These are phyloP conservation scores for Speleostelium caveatum DNA, from an alignment of 78 protist genomes.

Conservation along the genomic window DNA sequence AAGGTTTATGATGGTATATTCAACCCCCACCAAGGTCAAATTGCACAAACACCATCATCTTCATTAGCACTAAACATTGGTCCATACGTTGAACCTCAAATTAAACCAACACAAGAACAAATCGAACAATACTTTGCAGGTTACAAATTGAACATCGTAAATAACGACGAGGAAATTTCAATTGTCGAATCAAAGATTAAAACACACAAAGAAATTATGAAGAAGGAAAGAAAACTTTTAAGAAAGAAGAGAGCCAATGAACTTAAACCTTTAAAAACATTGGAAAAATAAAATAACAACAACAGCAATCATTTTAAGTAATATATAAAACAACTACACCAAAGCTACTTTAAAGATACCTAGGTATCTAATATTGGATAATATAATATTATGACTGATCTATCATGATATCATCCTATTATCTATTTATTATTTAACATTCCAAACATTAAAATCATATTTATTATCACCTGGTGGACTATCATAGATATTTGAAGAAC, in stretches of 20 bases:
- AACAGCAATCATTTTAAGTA: too few species aligned
- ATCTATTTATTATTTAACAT: background rate
- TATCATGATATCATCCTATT: background rate
- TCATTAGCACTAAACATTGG: constrained; percentile 31
- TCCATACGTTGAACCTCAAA: constrained; percentile 2
- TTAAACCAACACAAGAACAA: constrained; percentile 21
- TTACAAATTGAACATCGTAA: constrained; percentile 27
- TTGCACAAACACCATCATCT: constrained; percentile 35
- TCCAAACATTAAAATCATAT: background rate
- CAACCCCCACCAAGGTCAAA: constrained; percentile 76
- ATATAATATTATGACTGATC: too few species aligned
- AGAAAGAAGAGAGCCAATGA: constrained; percentile 59
- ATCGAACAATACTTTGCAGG: constrained; percentile 58
- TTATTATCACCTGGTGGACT: constrained; percentile 11
- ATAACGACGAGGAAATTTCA: constrained; percentile 1
- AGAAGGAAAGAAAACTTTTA: constrained; percentile 59
- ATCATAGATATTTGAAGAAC: constrained; percentile 35
- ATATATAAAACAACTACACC: too few species aligned
- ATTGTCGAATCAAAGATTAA: constrained; percentile 41
- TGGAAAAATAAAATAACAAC: background rate
- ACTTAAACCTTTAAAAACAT: constrained; percentile 29
- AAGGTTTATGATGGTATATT: constrained; percentile 45
- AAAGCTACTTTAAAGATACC: too few species aligned
- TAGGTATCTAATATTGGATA: too few species aligned
- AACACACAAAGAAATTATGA: constrained; percentile 48